Evolutionary conservation across 2,329 filamentous ascomycete species (phyloP).

Genomic region (Metarhizium rileyi): DNA sequence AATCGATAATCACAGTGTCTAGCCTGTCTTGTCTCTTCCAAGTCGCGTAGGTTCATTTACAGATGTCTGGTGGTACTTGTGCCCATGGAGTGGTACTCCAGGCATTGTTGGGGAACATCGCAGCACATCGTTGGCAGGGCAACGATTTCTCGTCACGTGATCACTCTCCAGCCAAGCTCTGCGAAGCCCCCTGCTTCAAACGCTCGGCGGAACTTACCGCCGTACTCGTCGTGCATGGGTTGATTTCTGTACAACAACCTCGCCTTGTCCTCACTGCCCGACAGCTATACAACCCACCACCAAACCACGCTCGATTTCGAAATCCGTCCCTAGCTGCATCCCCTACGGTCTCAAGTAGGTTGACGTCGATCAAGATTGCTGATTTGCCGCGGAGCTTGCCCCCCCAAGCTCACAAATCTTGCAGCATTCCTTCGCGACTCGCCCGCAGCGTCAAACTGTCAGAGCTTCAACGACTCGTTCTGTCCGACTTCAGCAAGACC

Average conservation of each 20-base stretch:
- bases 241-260: constrained; percentile 20
- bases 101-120: constrained; percentile 1
- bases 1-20: background rate
- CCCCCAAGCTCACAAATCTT: constrained; percentile 14
- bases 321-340: constrained; percentile 4
- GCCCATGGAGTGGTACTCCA: background rate
- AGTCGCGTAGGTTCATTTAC: background rate
- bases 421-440: constrained; percentile 12
- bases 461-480: background rate
- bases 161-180: background rate
- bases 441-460: background rate
- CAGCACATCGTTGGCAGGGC: constrained; percentile 10
- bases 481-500: background rate
- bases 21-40: background rate
- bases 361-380: constrained; percentile 9
- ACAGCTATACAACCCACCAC: constrained; percentile 15
- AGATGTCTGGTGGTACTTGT: background rate
- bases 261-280: constrained; percentile 21
- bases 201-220: constrained; percentile 20
- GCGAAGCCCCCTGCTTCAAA: constrained; percentile 6
- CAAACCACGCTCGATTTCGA: background rate
- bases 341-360: background rate
- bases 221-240: constrained; percentile 15
- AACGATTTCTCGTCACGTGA: constrained; percentile 19
- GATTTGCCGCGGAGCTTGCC: constrained; percentile 13